Percentiles rank a stretch among this genome's conserved stretches.
Conservation (phyloP, 352 stramenopile genomes). For the Pythium aphanidermatum region DNA sequence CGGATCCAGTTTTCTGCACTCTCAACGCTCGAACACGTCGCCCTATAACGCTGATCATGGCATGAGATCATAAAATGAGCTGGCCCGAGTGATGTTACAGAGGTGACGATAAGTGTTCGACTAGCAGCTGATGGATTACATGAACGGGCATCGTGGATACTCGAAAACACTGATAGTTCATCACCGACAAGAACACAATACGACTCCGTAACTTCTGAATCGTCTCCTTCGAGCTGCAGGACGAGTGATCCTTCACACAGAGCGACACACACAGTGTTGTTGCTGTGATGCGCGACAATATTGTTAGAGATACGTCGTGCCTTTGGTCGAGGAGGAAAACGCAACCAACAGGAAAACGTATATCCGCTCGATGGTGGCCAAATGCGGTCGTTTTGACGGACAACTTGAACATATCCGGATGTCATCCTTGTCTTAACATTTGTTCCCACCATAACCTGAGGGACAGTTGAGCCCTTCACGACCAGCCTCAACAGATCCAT, state of each 20-base stretch:
- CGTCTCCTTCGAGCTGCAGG: slow-evolving; percentile 33
- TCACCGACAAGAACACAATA: slow-evolving; percentile 65
- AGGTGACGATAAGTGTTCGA: slow-evolving; percentile 36
- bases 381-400: slow-evolving; percentile 45
- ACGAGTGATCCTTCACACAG: slow-evolving; percentile 54
- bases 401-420: slow-evolving; percentile 58
- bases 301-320: neutral
- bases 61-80: slow-evolving; percentile 48
- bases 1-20: slow-evolving; percentile 54
- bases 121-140: slow-evolving; percentile 21
- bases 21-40: slow-evolving; percentile 15
- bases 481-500: slow-evolving; percentile 35
- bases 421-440: slow-evolving; percentile 40
- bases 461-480: slow-evolving; percentile 37
- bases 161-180: slow-evolving; percentile 51
- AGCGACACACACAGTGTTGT: slow-evolving; percentile 21
- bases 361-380: slow-evolving; percentile 74
- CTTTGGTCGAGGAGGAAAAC: slow-evolving; percentile 29
- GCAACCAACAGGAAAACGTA: slow-evolving; percentile 70
- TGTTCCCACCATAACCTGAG: slow-evolving; percentile 49
- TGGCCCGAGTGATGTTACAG: slow-evolving; percentile 24
- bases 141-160: slow-evolving; percentile 23
- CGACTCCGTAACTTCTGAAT: slow-evolving; percentile 22
- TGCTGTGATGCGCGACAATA: neutral
- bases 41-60: slow-evolving; percentile 32